Conservation (phyloP, 495 filamentous ascomycete genomes). For the Endocarpon pusillum region DNA sequence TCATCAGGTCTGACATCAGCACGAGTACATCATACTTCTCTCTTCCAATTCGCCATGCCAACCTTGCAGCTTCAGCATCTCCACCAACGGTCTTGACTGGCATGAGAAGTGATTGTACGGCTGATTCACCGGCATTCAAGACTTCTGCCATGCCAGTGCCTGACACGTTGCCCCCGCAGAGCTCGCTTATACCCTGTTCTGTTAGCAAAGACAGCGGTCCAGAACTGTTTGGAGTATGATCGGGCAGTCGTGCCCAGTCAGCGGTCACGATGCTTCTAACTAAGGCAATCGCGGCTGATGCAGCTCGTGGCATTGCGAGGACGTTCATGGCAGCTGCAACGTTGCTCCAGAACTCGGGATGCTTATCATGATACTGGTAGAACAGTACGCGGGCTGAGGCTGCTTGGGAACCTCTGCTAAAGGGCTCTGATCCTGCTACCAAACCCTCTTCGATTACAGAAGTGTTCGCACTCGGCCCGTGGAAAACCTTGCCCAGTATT, state of each 20-base stretch:
- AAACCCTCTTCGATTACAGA: conserved; percentile 9
- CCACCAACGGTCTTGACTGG: conserved; percentile 33
- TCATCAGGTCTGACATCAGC: conserved; percentile 22
- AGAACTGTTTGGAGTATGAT: no score
- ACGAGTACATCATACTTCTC: conserved; percentile 41
- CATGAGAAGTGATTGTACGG: conserved; percentile 34
- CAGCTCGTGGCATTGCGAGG: conserved; percentile 39
- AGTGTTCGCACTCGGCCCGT: no score
- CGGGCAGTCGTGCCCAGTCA: no score
- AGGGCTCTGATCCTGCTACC: conserved; percentile 18
- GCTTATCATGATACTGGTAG: conserved; percentile 33
- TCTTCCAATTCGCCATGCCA: conserved; percentile 41
- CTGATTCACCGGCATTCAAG: conserved; percentile 30
- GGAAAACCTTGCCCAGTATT: conserved; percentile 36
- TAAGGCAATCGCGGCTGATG: conserved; percentile 35
- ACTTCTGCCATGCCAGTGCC: conserved; percentile 21
- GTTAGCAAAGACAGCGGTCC: conserved; percentile 17
- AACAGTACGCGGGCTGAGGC: conserved; percentile 40
- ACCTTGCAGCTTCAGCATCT: conserved; percentile 36
- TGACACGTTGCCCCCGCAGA: conserved; percentile 20
- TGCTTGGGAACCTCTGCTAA: conserved; percentile 27
- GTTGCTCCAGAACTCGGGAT: conserved; percentile 33
- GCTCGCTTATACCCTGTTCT: conserved; percentile 25
- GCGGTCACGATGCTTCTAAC: conserved; percentile 36
- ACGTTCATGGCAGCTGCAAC: conserved; percentile 37